Evolutionary conservation across 805 yeast genomes (phyloP), one percentile per base, ranked within the genome.

Genomic region (Pichia gijzeniarum): DNA sequence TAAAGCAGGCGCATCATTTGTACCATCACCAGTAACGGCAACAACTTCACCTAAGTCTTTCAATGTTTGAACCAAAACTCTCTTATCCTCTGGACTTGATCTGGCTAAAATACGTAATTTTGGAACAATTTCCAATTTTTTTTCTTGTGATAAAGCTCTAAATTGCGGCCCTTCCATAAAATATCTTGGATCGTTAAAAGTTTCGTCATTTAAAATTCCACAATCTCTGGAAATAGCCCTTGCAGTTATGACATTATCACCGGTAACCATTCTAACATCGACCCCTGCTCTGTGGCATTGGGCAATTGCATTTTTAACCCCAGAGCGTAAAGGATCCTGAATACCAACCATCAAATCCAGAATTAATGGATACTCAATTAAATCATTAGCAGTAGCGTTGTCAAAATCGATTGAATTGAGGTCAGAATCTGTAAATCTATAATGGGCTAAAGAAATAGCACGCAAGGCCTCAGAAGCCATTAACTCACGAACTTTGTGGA

Each of bases 11-110:
- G 98, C 98, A 71, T 90, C 98, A 63, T 90, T 90, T 13, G 90
- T 96, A 68, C 98, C 98, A 67, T 90, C 98, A 55, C 99, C 99
- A n/a, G 98, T 90, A 96, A 91, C 90, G 19, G 97, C 99, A 43
- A 91, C 98, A 51, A 91, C 81, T 63, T 91, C 95, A 43, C 96
- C 96, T 61, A 95, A 77, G 61, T 78, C 76, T 63, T 90, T 95
- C 52, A 90, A 71, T 0, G 96, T 96, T 58, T 85, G 79, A 31
- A 90, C 95, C 63, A 90, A 90, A 49, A 85, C 75, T 50, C 90
- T 82, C 61, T 90, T 90, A 65, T 90, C 96, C 60, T 89, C 95
- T 1, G 97, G 97, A 1, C 96, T 83, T 7, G 96, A 89, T 70
- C 97, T 80, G 6, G 97, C 96, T 71, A 90, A 89, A 4, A 89